Conservation (phyloP, 345 rosid species). For the Moricandia moricandioides region DNA sequence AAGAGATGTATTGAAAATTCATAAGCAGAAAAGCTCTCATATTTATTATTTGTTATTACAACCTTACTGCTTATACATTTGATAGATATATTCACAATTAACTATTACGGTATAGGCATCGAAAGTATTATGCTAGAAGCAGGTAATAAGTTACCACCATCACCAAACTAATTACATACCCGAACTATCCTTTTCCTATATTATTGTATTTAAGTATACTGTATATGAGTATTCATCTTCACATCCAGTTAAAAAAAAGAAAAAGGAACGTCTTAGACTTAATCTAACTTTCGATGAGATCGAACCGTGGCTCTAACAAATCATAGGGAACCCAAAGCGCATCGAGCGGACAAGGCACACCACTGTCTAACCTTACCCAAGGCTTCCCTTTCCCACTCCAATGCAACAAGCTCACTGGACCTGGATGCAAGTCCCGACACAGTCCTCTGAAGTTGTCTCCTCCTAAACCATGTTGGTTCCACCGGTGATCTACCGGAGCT, state of each 20-base stretch:
- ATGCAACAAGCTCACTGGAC: conserved; percentile 63
- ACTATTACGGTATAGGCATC: conserved; percentile 8
- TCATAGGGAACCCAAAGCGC: conserved; percentile 60
- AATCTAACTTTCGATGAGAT: conserved; percentile 40
- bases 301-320: conserved; percentile 43
- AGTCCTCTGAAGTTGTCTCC: conserved; percentile 57
- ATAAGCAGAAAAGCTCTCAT: background rate
- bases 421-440: conserved; percentile 59
- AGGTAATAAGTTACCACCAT: background rate
- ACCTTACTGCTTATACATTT: background rate
- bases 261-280: conserved; percentile 5
- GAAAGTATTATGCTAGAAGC: conserved; percentile 15
- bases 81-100: conserved; percentile 26
- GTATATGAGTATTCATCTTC: conserved; percentile 14
- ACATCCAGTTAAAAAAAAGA: background rate
- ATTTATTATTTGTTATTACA: conserved; percentile 10
- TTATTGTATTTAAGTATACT: conserved; percentile 19
- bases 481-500: conserved; percentile 68
- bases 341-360: conserved; percentile 58
- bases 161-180: conserved; percentile 19
- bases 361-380: conserved; percentile 54
- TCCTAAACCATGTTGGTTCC: conserved; percentile 90
- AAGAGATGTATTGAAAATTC: background rate
- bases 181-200: conserved; percentile 6
- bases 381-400: conserved; percentile 83